A percentile compares a stretch with the other conserved stretches of the same genome.
Evolutionary conservation across 345 rosid species (phyloP).

Genomic region (Sisymbrium irio): DNA sequence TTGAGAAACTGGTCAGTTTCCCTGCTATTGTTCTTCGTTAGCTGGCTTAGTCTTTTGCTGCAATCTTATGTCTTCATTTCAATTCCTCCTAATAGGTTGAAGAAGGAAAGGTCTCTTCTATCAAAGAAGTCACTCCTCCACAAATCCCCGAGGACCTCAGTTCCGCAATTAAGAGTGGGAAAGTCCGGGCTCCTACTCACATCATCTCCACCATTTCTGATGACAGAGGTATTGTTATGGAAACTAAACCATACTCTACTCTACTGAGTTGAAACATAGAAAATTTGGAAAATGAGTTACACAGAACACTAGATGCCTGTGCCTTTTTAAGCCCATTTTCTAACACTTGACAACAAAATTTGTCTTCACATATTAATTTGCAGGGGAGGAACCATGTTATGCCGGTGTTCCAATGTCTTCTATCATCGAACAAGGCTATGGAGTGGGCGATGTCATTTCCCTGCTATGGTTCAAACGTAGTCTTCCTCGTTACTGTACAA

Average conservation of each 20-base stretch:
- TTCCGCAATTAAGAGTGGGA: constrained; percentile 90
- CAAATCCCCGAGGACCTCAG: constrained; percentile 97
- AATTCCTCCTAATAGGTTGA: constrained; percentile 49
- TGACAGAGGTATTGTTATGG: constrained; percentile 65
- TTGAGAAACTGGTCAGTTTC: constrained; percentile 73
- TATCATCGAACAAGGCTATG: constrained; percentile 84
- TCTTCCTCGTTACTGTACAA: constrained; percentile 94
- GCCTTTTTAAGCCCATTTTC: not conserved
- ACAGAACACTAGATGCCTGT: not conserved
- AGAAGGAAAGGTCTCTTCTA: constrained; percentile 67
- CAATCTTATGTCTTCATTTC: not conserved
- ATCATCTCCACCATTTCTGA: constrained; percentile 96
- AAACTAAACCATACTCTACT: not conserved
- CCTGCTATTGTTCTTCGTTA: not conserved
- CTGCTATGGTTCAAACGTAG: constrained; percentile 97
- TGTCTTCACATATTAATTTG: constrained; percentile 3
- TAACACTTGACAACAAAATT: not conserved
- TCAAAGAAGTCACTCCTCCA: constrained; percentile 84
- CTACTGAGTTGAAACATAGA: not conserved
- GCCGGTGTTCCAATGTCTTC: constrained; percentile 99
- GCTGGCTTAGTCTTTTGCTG: constrained; percentile 13
- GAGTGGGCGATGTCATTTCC: constrained; percentile 94
- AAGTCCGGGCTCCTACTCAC: constrained; percentile 97
- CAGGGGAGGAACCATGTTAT: constrained; percentile 98
- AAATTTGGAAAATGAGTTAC: not conserved